phyloP scores from a whole-genome alignment of 2,329 filamentous ascomycete species.

The Penicillium sp. region DNA sequence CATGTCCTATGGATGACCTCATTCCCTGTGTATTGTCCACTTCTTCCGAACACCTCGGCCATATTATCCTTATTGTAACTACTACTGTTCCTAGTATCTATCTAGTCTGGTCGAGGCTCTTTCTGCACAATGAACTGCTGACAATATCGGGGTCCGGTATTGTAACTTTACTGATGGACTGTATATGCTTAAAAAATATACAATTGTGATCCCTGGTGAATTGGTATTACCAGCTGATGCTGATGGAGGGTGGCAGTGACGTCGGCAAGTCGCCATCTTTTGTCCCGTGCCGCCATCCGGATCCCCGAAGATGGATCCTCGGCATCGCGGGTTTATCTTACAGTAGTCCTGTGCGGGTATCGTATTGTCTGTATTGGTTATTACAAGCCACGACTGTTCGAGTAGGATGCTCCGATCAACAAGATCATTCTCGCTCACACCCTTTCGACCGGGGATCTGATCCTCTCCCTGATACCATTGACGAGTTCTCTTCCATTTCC shows the following conservation, averaged over 20 bases:
- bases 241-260: conserved; percentile 36
- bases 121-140: not conserved
- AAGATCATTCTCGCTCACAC: not conserved
- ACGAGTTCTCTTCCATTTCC: not conserved
- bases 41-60: not conserved
- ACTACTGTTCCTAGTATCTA: not conserved
- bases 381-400: not conserved
- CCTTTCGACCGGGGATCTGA: not conserved
- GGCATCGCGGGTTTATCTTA: conserved; percentile 21
- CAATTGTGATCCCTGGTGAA: not conserved
- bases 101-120: not conserved
- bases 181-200: not conserved
- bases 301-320: conserved; percentile 28
- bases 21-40: not conserved
- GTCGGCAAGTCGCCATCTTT: conserved; percentile 38
- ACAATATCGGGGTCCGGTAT: not conserved
- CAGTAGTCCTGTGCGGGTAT: not conserved
- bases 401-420: not conserved
- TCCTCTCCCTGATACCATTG: not conserved
- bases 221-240: conserved; percentile 6
- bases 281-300: conserved; percentile 32
- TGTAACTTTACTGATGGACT: not conserved
- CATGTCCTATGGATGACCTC: not conserved
- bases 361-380: not conserved
- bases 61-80: not conserved